phyloP scores from a whole-genome alignment of 805 yeast genomes.

The Kregervanrija delftensis region DNA sequence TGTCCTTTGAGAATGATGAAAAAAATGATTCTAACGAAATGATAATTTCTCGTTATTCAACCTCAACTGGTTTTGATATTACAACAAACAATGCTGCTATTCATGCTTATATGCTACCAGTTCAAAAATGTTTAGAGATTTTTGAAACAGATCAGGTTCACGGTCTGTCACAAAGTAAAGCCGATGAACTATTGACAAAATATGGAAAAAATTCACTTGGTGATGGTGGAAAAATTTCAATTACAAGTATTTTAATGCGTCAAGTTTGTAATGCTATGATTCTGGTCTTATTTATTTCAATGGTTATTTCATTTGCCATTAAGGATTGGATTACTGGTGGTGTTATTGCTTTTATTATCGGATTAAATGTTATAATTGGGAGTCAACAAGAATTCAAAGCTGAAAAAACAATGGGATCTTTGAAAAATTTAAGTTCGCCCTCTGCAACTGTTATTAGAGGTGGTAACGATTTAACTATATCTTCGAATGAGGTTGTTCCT shows the following conservation, averaged over 20 bases:
- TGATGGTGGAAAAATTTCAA: slow-evolving; percentile 48
- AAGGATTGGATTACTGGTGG: slow-evolving; percentile 80
- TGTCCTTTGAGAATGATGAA: slow-evolving; percentile 3
- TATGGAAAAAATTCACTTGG: slow-evolving; percentile 61
- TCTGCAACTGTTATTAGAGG: slow-evolving; percentile 61
- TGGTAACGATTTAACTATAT: slow-evolving; percentile 48
- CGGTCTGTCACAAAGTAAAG: slow-evolving; percentile 40
- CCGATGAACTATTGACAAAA: slow-evolving; percentile 19
- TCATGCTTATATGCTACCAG: slow-evolving; percentile 18
- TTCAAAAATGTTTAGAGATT: slow-evolving; percentile 12
- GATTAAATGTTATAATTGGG: slow-evolving; percentile 59
- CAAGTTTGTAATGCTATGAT: slow-evolving; percentile 78
- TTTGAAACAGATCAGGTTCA: slow-evolving; percentile 33
- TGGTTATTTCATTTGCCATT: slow-evolving; percentile 66
- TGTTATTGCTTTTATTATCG: slow-evolving; percentile 63
- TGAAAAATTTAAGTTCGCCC: slow-evolving; percentile 61
- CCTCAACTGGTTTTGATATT: not conserved
- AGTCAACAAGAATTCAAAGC: slow-evolving; percentile 67
- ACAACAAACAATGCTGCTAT: slow-evolving; percentile 7
- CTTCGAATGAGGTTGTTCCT: slow-evolving; percentile 62
- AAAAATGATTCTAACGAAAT: slow-evolving; percentile 6
- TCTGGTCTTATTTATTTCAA: slow-evolving; percentile 59
- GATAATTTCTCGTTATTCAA: slow-evolving; percentile 5
- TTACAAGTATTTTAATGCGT: slow-evolving; percentile 49
- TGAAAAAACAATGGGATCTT: slow-evolving; percentile 72